Evolutionary conservation across 2,329 filamentous ascomycete species (phyloP), one percentile per base, ranked within the genome.

Genomic region (Ploettnerulaceae sp.): DNA sequence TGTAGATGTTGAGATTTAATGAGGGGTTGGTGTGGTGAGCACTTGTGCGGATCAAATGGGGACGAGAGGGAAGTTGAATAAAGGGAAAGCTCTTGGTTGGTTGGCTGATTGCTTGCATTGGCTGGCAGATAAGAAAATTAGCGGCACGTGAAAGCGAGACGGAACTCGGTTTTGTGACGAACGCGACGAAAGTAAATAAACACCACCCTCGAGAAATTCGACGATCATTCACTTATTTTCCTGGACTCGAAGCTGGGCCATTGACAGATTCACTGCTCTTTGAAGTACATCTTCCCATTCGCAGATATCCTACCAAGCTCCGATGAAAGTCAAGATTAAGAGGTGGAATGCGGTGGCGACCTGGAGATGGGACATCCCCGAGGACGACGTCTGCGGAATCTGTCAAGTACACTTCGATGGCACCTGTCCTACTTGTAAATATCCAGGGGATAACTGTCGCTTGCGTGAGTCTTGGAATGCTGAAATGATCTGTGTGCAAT

Each of bases 371-470:
- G 88, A 97, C 66, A 87, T 97, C 62, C 89, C 91, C 18, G 89
- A 95, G 61, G 91, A 96, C 70, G 91, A 98, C 65, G 90, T 97
- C 53, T 98, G 93, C 61, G 93, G 93, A 60, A 98, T 98, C 70
- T 98, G 93, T 69, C 91, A 95, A 65, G 90, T 95, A 53, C 87
- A 95, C 62, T 98, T 97, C 65, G 93, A 98, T 66, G 91, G 90
- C 49, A 97, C 93, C 20, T 98, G 93, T 72, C 90, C 93, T 36
- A 94, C 89, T 45, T 98, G 93, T 81, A 95, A 94, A 75, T 97
- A 89, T 64, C 93, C 93, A 11, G 93, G 93, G 48, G 93, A 98
- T 61, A 90, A 96, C 64, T 98, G 93, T 69, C 86, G 86, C 49
- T 75, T 98, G 49, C 75, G 91, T 96, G 71, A 67, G 84, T 72